These are phyloP conservation scores for Thelonectria rubi DNA, from an alignment of 2,329 filamentous ascomycete genomes.

Conservation along the genomic window DNA sequence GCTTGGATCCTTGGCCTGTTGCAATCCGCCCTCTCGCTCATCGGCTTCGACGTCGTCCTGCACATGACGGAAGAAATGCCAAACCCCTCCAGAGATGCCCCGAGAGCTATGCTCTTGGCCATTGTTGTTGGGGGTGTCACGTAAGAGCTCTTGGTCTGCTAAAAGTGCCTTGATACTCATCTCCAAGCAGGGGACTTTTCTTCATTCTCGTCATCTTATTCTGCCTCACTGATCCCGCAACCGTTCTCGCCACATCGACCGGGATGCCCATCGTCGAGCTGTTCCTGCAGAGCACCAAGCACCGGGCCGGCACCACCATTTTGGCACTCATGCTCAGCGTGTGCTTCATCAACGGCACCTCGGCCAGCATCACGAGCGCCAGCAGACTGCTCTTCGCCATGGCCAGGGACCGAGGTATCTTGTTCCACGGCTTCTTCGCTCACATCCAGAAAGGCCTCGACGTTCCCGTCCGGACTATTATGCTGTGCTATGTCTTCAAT, in stretches of 20 bases:
- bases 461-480: slow-evolving; percentile 52
- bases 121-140: slow-evolving; percentile 54
- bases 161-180: background rate
- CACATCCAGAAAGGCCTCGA: slow-evolving; percentile 48
- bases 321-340: slow-evolving; percentile 53
- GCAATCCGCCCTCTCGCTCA: slow-evolving; percentile 49
- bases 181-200: slow-evolving; percentile 41
- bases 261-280: slow-evolving; percentile 58
- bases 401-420: slow-evolving; percentile 53
- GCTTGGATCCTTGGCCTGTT: slow-evolving; percentile 58
- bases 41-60: slow-evolving; percentile 55
- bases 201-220: slow-evolving; percentile 56
- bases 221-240: slow-evolving; percentile 50
- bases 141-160: slow-evolving; percentile 39
- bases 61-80: slow-evolving; percentile 60
- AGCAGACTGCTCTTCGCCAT: slow-evolving; percentile 55
- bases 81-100: slow-evolving; percentile 50
- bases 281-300: slow-evolving; percentile 53
- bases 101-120: slow-evolving; percentile 54
- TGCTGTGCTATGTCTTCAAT: slow-evolving; percentile 51
- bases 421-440: slow-evolving; percentile 44
- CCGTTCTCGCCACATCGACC: slow-evolving; percentile 49
- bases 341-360: slow-evolving; percentile 57
- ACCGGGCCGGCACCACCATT: slow-evolving; percentile 50
- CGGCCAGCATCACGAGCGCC: slow-evolving; percentile 54